Evolutionary conservation across 2,329 filamentous ascomycete genomes (phyloP), one percentile per base, ranked within the genome.

Genomic region (Sodiomyces alkalinus): DNA sequence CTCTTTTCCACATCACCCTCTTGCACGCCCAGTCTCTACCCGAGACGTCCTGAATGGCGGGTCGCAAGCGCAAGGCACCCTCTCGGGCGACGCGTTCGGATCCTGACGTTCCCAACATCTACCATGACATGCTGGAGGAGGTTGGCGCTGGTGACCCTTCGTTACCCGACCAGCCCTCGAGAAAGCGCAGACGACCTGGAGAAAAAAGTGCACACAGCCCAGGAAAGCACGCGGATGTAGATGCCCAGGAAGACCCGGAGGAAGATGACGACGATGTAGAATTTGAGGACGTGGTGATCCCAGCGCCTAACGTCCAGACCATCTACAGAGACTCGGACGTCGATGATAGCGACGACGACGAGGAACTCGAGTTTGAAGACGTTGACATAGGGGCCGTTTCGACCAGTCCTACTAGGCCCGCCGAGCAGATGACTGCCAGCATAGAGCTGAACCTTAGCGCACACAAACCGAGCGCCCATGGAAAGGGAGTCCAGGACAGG

Each of bases 391-490:
- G 48, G 3, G 37, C 42, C 3, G 29, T 40, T n/a, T 33, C 48
- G 5, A 33, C 39, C 27, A 34, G 47, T 14, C 23, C 23, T 28
- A n/a, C n/a, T n/a, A n/a, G n/a, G n/a, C n/a, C n/a, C n/a, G n/a
- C n/a, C n/a, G n/a, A n/a, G n/a, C 37, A 21, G 6, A 26, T 42
- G 1, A 29, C 36, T 3, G 26, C 40, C 2, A 53, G 55, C 7
- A 42, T 73, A 3, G 61, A 62, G 32, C 56, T 74, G 25, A 65
- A 73, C 37, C 48, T 73, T 2, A 61, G 63, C 3, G 55, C 56
- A 3, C 60, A 64, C 17, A 46, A 54, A 37, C 41, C 49, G 3
- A 39, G 41, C 22, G 39, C 47, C 14, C 30, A 46, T 27, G 22
- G 37, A 23, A 53, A 49, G 27, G 46, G 43, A 21, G 35, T 36